Evolutionary conservation across 208 protist species (phyloP).

Genomic region (Acanthamoeba castellanii): DNA sequence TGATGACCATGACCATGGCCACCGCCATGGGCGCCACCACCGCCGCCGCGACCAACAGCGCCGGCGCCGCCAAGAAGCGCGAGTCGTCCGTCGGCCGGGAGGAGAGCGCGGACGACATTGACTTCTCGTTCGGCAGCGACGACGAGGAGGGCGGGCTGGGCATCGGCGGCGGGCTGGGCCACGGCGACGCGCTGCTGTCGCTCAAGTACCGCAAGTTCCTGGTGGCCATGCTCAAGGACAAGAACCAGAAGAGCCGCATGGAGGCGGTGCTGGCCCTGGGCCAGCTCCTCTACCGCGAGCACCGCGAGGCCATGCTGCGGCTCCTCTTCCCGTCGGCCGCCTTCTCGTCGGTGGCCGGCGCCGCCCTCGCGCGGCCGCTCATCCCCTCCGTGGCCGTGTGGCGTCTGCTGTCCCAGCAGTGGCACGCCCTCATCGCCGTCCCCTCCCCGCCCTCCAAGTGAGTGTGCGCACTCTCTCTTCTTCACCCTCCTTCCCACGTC

Average conservation of each 20-base stretch:
- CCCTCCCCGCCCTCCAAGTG: neutral
- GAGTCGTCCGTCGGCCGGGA: neutral
- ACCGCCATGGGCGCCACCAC: neutral
- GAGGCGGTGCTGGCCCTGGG: constrained; percentile 38
- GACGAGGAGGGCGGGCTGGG: neutral
- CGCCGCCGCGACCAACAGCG: neutral
- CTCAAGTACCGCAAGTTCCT: constrained; percentile 55
- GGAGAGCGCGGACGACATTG: constrained; percentile 28
- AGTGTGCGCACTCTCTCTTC: no score
- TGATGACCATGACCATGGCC: constrained; percentile 23
- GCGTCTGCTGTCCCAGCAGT: constrained; percentile 38
- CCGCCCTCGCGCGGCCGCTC: neutral
- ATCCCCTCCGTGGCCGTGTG: constrained; percentile 1
- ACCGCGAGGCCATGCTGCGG: constrained; percentile 31
- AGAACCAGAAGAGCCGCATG: constrained; percentile 43
- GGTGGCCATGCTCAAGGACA: constrained; percentile 37
- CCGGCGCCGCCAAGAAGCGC: neutral
- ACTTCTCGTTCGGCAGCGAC: constrained; percentile 34
- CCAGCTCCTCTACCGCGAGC: constrained; percentile 36
- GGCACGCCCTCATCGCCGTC: constrained; percentile 24
- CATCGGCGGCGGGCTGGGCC: neutral
- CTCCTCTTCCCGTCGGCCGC: constrained; percentile 17
- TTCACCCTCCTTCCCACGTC: no score
- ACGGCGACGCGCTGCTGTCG: neutral
- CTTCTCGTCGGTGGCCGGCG: neutral